These are phyloP conservation scores for Xerocomellus amylosporus DNA, from an alignment of 768 basidiomycete genomes.

Conservation along the genomic window DNA sequence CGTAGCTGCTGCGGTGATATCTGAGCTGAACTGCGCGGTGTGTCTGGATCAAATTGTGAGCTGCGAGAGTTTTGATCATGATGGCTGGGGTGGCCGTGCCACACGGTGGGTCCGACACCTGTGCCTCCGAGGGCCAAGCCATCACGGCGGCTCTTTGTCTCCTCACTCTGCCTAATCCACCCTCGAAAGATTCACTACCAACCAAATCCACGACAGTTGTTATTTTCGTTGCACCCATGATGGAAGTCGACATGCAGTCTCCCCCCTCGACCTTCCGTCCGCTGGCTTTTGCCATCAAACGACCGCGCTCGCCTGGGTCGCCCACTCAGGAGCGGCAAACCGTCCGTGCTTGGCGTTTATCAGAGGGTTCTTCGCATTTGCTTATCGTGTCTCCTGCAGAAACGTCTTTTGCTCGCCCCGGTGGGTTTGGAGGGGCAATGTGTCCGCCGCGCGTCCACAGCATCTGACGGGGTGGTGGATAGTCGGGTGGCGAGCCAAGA, in stretches of 20 bases:
- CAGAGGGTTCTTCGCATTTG: neutral
- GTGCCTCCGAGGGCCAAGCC: neutral
- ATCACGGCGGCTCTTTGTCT: neutral
- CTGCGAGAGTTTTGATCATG: neutral
- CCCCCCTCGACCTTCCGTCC: conserved; percentile 39
- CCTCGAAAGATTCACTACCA: neutral
- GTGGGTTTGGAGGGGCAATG: conserved; percentile 24
- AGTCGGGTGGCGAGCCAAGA: conserved; percentile 47
- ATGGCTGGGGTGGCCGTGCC: conserved; percentile 5
- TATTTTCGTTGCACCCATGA: conserved; percentile 25
- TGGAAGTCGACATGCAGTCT: conserved; percentile 59
- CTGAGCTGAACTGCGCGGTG: neutral
- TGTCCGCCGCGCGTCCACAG: conserved; percentile 32
- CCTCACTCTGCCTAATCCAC: neutral
- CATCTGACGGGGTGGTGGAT: conserved; percentile 13
- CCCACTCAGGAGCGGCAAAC: conserved; percentile 51
- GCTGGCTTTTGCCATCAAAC: conserved; percentile 42
- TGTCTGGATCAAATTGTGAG: neutral
- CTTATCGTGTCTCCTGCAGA: conserved; percentile 38
- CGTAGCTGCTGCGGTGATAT: neutral
- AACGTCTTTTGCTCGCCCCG: conserved; percentile 50
- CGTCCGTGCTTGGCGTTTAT: conserved; percentile 33
- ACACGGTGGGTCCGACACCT: neutral
- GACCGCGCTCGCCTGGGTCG: conserved; percentile 58
- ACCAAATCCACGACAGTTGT: neutral